Percentiles rank a stretch among this genome's conserved stretches.
These are phyloP conservation scores for Iberis amara DNA, from an alignment of 441 rosid genomes.

Conservation along the genomic window DNA sequence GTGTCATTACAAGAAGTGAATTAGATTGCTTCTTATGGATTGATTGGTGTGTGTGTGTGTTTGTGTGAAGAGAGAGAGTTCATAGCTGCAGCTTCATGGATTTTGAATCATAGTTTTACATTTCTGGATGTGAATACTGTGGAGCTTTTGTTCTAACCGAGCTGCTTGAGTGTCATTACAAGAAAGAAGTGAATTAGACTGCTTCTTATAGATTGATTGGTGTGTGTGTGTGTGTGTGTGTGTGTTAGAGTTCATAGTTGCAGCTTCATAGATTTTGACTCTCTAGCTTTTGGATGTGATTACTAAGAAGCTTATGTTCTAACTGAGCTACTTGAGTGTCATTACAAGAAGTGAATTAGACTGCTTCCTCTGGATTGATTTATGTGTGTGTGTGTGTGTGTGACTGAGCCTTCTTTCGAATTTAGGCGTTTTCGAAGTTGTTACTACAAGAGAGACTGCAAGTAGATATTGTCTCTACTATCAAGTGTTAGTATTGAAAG, in stretches of 20 bases:
- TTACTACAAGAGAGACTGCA: conserved; percentile 35
- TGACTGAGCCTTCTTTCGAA: neutral
- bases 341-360: neutral
- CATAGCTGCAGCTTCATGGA: neutral
- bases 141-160: conserved; percentile 3
- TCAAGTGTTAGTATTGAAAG: conserved; percentile 25
- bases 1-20: neutral
- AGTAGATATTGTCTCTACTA: conserved; percentile 26
- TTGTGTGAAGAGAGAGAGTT: neutral
- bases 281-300: conserved; percentile 1
- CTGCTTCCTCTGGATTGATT: neutral
- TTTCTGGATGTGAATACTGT: neutral
- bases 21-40: too few relatives aligned
- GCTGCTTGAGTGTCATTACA: neutral
- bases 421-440: conserved; percentile 11
- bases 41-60: too few relatives aligned
- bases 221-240: too few relatives aligned
- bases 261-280: conserved; percentile 1
- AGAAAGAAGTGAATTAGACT: neutral
- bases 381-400: neutral
- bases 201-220: too few relatives aligned
- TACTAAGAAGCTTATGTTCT: neutral
- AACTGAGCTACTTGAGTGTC: conserved; percentile 5
- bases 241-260: neutral
- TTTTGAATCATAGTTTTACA: conserved; percentile 4